These are phyloP conservation scores for Vanrija humicola DNA, from an alignment of 1,284 basidiomycete genomes.

Conservation along the genomic window DNA sequence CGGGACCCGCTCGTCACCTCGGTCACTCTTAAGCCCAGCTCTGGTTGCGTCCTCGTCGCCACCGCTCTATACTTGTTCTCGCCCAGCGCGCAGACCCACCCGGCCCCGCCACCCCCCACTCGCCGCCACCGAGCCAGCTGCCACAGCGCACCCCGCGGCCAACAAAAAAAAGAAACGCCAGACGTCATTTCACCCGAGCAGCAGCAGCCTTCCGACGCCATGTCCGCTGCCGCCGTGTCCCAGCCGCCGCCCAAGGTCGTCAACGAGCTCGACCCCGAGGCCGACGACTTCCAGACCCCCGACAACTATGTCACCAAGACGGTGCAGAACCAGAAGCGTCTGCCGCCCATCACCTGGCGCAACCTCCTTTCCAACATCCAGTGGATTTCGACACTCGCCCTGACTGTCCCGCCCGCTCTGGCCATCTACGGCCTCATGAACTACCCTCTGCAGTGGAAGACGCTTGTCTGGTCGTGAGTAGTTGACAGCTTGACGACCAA, in stretches of 20 bases:
- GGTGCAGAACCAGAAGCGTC: conserved; percentile 64
- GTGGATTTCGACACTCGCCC: conserved; percentile 67
- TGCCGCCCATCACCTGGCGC: conserved; percentile 69
- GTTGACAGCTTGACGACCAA: background rate
- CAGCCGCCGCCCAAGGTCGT: conserved; percentile 1
- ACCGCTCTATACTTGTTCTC: too few relatives aligned
- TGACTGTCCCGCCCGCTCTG: conserved; percentile 67
- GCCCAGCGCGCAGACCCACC: too few relatives aligned
- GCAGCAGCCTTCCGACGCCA: too few relatives aligned
- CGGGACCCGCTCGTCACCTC: too few relatives aligned
- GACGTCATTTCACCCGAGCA: too few relatives aligned
- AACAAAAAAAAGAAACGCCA: too few relatives aligned
- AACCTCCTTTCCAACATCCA: conserved; percentile 71
- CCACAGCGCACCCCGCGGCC: too few relatives aligned
- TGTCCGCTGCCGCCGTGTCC: background rate
- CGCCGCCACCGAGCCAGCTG: too few relatives aligned
- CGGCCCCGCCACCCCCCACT: too few relatives aligned
- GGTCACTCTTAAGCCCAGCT: too few relatives aligned
- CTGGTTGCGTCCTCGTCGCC: too few relatives aligned
- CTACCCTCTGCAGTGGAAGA: conserved; percentile 63
- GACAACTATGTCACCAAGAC: conserved; percentile 88
- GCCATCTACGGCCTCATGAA: conserved; percentile 65
- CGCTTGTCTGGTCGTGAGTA: conserved; percentile 59
- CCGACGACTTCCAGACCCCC: conserved; percentile 57
- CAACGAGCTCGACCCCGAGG: conserved; percentile 12